These are phyloP conservation scores for Gentiana dahurica DNA, from an alignment of 257 asterid genomes.

Conservation along the genomic window DNA sequence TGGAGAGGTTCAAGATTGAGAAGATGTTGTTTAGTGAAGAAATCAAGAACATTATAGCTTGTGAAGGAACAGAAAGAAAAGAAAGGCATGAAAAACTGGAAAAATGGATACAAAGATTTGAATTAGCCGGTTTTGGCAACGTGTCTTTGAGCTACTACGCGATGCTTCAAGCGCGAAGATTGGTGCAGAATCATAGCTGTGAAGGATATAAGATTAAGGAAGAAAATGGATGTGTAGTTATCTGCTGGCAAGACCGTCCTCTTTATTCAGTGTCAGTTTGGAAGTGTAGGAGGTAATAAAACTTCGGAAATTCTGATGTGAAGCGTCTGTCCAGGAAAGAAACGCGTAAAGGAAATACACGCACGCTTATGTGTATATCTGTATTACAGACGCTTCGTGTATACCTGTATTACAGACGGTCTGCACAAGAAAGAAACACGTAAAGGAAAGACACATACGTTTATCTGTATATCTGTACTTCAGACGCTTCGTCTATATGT, in stretches of 20 bases:
- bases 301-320: too few relatives aligned
- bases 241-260: constrained; percentile 93
- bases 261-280: constrained; percentile 78
- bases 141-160: constrained; percentile 78
- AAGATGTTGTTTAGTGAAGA: constrained; percentile 67
- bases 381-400: too few relatives aligned
- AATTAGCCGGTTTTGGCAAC: constrained; percentile 49
- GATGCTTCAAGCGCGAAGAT: constrained; percentile 74
- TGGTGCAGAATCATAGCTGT: constrained; percentile 54
- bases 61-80: constrained; percentile 75
- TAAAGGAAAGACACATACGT: too few relatives aligned
- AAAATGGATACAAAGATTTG: constrained; percentile 69
- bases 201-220: constrained; percentile 91
- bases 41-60: constrained; percentile 72
- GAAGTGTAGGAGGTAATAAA: constrained; percentile 59
- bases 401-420: too few relatives aligned
- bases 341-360: too few relatives aligned
- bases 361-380: too few relatives aligned
- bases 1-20: constrained; percentile 79
- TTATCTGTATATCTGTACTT: too few relatives aligned
- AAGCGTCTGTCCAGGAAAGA: too few relatives aligned
- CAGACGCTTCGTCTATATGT: too few relatives aligned
- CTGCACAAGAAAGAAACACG: too few relatives aligned
- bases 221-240: constrained; percentile 67
- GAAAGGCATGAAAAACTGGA: constrained; percentile 89